These are phyloP conservation scores for Massariosphaeria phaeospora DNA, from an alignment of 495 filamentous ascomycete genomes.

Conservation along the genomic window DNA sequence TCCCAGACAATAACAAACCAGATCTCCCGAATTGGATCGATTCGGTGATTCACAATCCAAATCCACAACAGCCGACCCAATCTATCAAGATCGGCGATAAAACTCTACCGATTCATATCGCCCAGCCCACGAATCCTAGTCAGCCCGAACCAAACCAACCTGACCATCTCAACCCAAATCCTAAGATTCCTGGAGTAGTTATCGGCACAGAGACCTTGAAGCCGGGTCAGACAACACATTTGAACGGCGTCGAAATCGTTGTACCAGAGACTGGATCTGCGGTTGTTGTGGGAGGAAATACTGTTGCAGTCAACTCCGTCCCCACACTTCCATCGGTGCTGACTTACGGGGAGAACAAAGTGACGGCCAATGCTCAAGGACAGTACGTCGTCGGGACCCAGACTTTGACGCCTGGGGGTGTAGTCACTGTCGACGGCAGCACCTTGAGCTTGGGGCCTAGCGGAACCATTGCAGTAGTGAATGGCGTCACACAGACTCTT, in stretches of 20 bases:
- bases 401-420: constrained; percentile 20
- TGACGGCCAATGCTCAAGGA: constrained; percentile 29
- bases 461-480: constrained; percentile 28
- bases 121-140: constrained; percentile 6
- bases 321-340: constrained; percentile 20
- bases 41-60: constrained; percentile 9
- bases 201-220: constrained; percentile 20
- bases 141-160: not conserved
- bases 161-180: not conserved
- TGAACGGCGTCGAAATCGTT: constrained; percentile 14
- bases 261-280: constrained; percentile 16
- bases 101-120: not conserved
- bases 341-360: constrained; percentile 16
- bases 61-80: constrained; percentile 7
- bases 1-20: not conserved
- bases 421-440: constrained; percentile 18
- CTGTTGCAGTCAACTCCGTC: constrained; percentile 18
- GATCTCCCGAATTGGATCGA: constrained; percentile 6
- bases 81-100: constrained; percentile 19
- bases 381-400: constrained; percentile 26
- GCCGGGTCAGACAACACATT: constrained; percentile 17
- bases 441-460: constrained; percentile 27
- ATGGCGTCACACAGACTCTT: constrained; percentile 28
- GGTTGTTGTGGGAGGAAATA: constrained; percentile 23
- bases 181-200: constrained; percentile 9